phyloP scores from a whole-genome alignment of 257 asterid species.

The Fraxinus quadrangulata region DNA sequence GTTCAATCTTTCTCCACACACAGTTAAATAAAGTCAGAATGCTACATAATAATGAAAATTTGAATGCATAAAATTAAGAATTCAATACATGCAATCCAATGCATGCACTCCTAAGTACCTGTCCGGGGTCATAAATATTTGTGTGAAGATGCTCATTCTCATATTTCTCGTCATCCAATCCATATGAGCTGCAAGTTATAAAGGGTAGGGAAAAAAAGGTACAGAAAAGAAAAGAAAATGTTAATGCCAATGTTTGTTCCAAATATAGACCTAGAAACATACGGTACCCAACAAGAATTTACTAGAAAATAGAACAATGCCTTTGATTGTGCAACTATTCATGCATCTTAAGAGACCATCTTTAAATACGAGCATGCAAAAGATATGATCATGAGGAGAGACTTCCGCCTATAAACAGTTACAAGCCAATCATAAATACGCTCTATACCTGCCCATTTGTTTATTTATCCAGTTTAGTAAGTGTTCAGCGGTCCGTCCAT shows the following conservation, averaged over 20 bases:
- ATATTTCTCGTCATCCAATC: conserved; percentile 70
- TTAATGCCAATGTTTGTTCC: conserved; percentile 8
- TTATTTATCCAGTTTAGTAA: conserved; percentile 82
- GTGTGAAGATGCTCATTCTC: conserved; percentile 69
- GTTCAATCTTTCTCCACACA: conserved; percentile 66
- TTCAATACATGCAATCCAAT: conserved; percentile 24
- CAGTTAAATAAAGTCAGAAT: conserved; percentile 31
- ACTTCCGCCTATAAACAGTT: conserved; percentile 1
- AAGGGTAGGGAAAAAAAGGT: conserved; percentile 9
- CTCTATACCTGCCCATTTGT: conserved; percentile 62
- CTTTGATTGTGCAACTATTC: conserved; percentile 4
- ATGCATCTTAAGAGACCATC: conserved; percentile 20
- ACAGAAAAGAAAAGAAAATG: neutral
- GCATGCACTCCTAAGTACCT: conserved; percentile 51
- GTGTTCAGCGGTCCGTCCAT: conserved; percentile 65
- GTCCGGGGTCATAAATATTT: conserved; percentile 66
- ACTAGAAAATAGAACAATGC: neutral
- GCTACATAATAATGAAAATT: conserved; percentile 17
- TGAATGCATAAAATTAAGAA: conserved; percentile 17
- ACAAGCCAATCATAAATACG: conserved; percentile 17
- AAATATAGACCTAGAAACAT: conserved; percentile 6
- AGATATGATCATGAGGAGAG: neutral
- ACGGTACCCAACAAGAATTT: neutral
- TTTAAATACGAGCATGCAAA: conserved; percentile 2
- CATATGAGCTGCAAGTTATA: conserved; percentile 59